Evolutionary conservation across 2,329 filamentous ascomycete genomes (phyloP).

Genomic region (Allantophomopsis cytisporea): DNA sequence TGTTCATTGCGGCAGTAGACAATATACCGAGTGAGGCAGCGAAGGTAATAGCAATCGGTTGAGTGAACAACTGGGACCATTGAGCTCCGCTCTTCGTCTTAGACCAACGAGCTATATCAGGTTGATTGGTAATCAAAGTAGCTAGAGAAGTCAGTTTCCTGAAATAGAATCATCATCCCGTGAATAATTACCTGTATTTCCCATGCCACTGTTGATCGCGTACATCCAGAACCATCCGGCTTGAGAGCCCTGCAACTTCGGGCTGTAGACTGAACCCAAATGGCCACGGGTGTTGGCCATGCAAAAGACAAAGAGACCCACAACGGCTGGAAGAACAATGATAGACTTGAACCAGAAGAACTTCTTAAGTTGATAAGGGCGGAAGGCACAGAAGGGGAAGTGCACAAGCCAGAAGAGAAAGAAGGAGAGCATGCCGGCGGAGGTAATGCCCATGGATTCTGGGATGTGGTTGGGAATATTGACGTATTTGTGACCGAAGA

Average conservation of each 20-base stretch:
- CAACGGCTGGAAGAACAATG: constrained; percentile 22
- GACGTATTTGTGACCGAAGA: constrained; percentile 24
- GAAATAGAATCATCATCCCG: no score
- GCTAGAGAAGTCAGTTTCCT: constrained; percentile 5
- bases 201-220: constrained; percentile 24
- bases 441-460: constrained; percentile 22
- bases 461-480: constrained; percentile 24
- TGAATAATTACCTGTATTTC: constrained; percentile 11
- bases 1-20: constrained; percentile 27
- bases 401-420: constrained; percentile 41
- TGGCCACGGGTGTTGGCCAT: constrained; percentile 23
- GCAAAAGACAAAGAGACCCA: constrained; percentile 24
- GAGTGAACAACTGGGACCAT: constrained; percentile 26
- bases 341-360: constrained; percentile 30
- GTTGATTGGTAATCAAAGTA: constrained; percentile 26
- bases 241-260: constrained; percentile 5
- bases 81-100: constrained; percentile 22
- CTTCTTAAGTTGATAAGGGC: constrained; percentile 27
- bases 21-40: constrained; percentile 28
- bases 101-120: constrained; percentile 28
- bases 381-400: constrained; percentile 28
- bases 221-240: constrained; percentile 22
- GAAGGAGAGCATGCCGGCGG: constrained; percentile 28
- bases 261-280: constrained; percentile 13
- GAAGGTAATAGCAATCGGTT: constrained; percentile 25